Evolutionary conservation across 2,329 filamentous ascomycete genomes (phyloP).

Genomic region (Diplocarpon mali): DNA sequence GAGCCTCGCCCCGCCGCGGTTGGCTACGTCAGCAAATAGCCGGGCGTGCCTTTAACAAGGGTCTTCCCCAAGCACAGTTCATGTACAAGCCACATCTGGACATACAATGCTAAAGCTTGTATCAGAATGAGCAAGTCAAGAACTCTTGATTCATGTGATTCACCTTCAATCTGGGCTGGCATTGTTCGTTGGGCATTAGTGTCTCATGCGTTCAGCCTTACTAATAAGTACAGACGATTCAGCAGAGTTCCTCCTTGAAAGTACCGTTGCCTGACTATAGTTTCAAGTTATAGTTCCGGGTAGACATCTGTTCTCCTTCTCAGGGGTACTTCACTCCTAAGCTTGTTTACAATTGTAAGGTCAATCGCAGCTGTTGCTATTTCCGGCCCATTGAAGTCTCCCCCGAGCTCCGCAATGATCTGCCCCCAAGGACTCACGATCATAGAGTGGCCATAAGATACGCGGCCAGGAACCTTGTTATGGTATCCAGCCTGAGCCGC

Average conservation of each 20-base stretch:
- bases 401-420: slow-evolving; percentile 9
- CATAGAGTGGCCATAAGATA: slow-evolving; percentile 12
- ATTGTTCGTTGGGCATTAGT: not conserved
- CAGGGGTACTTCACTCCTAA: slow-evolving; percentile 9
- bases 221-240: too few relatives aligned
- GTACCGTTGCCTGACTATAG: not conserved
- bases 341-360: slow-evolving; percentile 8
- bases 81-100: slow-evolving; percentile 2
- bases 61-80: not conserved
- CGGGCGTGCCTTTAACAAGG: slow-evolving; percentile 7
- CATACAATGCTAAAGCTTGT: not conserved
- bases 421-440: slow-evolving; percentile 13
- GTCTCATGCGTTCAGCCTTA: too few relatives aligned
- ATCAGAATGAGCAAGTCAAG: too few relatives aligned
- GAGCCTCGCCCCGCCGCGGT: slow-evolving; percentile 3
- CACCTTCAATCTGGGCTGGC: not conserved
- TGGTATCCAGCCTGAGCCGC: slow-evolving; percentile 12
- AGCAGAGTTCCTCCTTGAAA: too few relatives aligned
- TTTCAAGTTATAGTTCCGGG: slow-evolving; percentile 9
- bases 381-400: slow-evolving; percentile 10
- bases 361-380: slow-evolving; percentile 10
- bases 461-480: slow-evolving; percentile 5
- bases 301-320: slow-evolving; percentile 12
- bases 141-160: not conserved
- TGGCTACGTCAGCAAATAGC: slow-evolving; percentile 11